Base-by-base conservation (phyloP, 2,329 filamentous ascomycete genomes). In the Leptographium lundbergii region DNA sequence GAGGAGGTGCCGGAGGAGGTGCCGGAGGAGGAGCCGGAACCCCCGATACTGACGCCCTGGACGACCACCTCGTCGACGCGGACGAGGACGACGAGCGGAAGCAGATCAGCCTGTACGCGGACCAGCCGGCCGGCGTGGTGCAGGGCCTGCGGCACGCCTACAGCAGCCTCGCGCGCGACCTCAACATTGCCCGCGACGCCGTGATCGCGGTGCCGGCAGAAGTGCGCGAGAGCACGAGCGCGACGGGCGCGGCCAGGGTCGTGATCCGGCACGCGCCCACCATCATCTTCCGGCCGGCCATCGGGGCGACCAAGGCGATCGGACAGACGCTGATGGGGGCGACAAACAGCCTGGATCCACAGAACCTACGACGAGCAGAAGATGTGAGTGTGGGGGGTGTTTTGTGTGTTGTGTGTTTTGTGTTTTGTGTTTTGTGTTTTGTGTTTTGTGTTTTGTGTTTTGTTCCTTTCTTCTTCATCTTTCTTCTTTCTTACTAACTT, bases 191-290 rank as follows among this genome's bases (percentile, higher is more conserved):
- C 0, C 80, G 86, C 59, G 91, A 99, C 72, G 94, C 92, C 11
- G 90, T 99, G 60, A 92, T 99, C 66, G 94, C 92, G 1, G 89
- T 99, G 29, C 92, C 94, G 0, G 89, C 87, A 0, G 92, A 97
- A 69, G 82, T 95, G 0, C 86, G 95, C 77, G 91, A 96, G 67
- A 91, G 88, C 66, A 82, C 84, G 25, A 91, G 84, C 61, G 91
- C 92, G 0, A 82, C 85, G 50, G 90, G 89, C 2, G 90, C 88
- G 1, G 89, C 90, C 17, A 84, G 77, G 67, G 91, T 87, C 1
- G 84, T 99, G 22, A 79, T 86, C 61, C 86, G 81, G 70, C 83
- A 89, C 65, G 91, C 91, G 34, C 94, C 94, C n/a, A 96, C 91
- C 0, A 89, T 97, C 24, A 87, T 99, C 57, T 82, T 99, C 65